phyloP scores from a whole-genome alignment of 2,329 filamentous ascomycete genomes.

The Beauveria brongniartii region DNA sequence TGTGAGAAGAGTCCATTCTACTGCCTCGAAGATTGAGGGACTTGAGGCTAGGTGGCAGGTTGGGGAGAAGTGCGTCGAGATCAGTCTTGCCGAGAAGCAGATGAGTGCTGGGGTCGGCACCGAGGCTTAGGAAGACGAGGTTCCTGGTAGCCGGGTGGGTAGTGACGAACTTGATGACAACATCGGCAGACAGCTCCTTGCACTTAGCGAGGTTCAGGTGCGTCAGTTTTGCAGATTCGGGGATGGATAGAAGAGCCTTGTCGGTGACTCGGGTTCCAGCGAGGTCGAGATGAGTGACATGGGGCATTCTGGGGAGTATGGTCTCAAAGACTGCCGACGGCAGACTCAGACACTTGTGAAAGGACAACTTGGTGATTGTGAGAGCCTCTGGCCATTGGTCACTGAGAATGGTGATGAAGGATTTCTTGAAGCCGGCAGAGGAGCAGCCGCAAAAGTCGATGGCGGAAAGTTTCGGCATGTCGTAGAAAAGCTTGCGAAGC shows the following conservation, averaged over 20 bases:
- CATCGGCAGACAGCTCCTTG: conserved; percentile 56
- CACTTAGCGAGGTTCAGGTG: conserved; percentile 75
- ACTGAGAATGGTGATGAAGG: conserved; percentile 51
- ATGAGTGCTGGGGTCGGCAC: conserved; percentile 63
- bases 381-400: conserved; percentile 46
- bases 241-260: conserved; percentile 60
- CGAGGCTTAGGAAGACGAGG: conserved; percentile 65
- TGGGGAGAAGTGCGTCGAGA: conserved; percentile 55
- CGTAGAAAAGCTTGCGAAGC: conserved; percentile 61
- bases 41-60: conserved; percentile 57
- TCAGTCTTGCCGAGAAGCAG: conserved; percentile 61
- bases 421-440: conserved; percentile 55
- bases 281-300: conserved; percentile 72
- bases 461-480: conserved; percentile 54
- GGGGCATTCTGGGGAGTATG: conserved; percentile 60
- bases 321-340: conserved; percentile 58
- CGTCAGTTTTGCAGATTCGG: conserved; percentile 61
- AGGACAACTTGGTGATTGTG: conserved; percentile 57
- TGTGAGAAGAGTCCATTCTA: conserved; percentile 57
- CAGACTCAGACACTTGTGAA: conserved; percentile 72
- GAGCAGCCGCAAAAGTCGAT: conserved; percentile 74
- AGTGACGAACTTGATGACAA: conserved; percentile 61
- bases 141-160: conserved; percentile 61
- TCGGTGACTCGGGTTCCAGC: conserved; percentile 70
- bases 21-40: conserved; percentile 72